Base-by-base conservation (phyloP, 2,329 filamentous ascomycete species). In the Ophidiomyces ophidiicola region DNA sequence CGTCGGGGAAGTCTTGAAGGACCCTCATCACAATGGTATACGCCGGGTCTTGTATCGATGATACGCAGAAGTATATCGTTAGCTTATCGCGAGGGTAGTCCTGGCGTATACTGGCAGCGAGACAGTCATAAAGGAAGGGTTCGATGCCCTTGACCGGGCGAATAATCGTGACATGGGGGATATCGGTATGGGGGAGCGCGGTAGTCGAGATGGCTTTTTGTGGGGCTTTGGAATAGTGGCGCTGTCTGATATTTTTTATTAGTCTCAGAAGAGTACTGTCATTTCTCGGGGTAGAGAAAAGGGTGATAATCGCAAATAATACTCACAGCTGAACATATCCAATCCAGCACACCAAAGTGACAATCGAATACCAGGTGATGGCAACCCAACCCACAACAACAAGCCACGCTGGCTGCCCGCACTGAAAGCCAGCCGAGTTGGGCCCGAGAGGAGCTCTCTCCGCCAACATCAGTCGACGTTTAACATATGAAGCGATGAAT, bases 91-190 rank as follows among this genome's bases (percentile, higher is more conserved):
- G 61, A 1, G 88, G 84, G 55, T 96, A 96, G 39, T 76, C 70
- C 59, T 94, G 87, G 32, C 68, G 75, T 57, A 94, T 87, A 1
- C 81, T 84, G 4, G 87, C 81, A 20, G 82, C 81, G 28, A 98
- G 78, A 54, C 90, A 96, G 53, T 94, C 84, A 68, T 93, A 94
- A 17, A 96, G 76, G 47, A 78, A 75, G 3, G 86, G 82, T 58
- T 96, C 90, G 41, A 93, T 70, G 44, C 87, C 90, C 62, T 94
- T 96, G 48, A 94, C 80, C 0, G 90, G 92, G 2, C 90, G 82
- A 49, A 98, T 86, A 44, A 94, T 72, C 21, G 90, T 96, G 52
- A 98, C 72, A 63, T 84, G 78, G 11, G 87, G 88, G 2, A 85
- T 68, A 26, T 77, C 63, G 8, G 54, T 39, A 14, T 49, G 47